Evolutionary conservation across 106 monocot species (phyloP).

Genomic region (Agapanthus africanus): DNA sequence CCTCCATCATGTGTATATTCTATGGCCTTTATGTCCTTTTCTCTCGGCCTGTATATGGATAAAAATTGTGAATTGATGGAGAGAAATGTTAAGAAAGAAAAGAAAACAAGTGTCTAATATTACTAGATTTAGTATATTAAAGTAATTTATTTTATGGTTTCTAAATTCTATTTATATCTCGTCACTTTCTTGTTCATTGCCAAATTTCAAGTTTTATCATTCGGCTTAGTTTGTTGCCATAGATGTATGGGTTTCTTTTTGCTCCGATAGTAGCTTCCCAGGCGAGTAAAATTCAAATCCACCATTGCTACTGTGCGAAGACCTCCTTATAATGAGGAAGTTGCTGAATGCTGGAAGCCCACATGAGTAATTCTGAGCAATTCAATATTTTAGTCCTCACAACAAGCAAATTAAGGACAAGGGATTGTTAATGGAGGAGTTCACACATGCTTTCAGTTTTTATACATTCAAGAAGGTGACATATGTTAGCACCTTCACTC

Average conservation of each 20-base stretch:
- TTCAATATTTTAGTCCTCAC: background rate
- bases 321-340: background rate
- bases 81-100: background rate
- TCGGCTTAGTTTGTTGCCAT: no score
- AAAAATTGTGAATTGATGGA: background rate
- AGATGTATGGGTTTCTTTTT: no score
- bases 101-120: background rate
- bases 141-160: no score
- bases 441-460: background rate
- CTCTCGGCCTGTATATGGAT: background rate
- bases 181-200: no score
- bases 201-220: no score
- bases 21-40: no score
- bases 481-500: background rate
- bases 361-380: no score
- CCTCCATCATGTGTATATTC: no score
- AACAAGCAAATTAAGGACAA: no score
- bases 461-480: background rate
- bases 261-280: background rate
- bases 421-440: background rate
- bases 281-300: background rate
- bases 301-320: background rate
- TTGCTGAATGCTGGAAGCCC: conserved; percentile 1
- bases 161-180: background rate
- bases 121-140: no score